These are phyloP conservation scores for Dipteronia sinensis DNA, from an alignment of 345 rosid genomes.

Conservation along the genomic window DNA sequence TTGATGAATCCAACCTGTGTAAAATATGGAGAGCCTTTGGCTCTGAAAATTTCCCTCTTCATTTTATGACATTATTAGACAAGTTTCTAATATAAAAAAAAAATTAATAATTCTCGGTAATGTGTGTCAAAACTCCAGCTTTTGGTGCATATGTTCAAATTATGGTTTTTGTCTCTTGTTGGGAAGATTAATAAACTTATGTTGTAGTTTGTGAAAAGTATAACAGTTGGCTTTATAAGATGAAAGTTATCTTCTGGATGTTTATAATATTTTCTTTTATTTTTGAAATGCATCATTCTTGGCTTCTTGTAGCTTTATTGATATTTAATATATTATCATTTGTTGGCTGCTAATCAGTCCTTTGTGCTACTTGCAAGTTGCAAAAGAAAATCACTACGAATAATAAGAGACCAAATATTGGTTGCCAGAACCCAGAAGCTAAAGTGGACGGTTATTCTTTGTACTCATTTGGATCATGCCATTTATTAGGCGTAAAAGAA, in stretches of 20 bases:
- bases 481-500: background rate
- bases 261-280: background rate
- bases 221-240: background rate
- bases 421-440: background rate
- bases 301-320: background rate
- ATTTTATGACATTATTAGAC: background rate
- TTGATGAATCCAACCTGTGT: background rate
- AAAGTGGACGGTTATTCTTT: background rate
- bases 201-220: background rate
- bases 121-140: background rate
- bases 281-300: background rate
- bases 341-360: background rate
- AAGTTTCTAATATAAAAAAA: background rate
- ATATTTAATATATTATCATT: background rate
- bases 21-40: background rate
- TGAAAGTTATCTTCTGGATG: background rate
- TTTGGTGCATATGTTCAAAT: background rate
- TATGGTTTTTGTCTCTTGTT: conserved; percentile 7
- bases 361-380: background rate
- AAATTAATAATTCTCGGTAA: background rate
- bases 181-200: background rate
- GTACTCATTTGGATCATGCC: background rate
- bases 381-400: background rate
- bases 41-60: background rate
- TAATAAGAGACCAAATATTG: background rate